Evolutionary conservation across 129 eudicot species (phyloP).

Genomic region (sunflower (Helianthus annuus)): DNA sequence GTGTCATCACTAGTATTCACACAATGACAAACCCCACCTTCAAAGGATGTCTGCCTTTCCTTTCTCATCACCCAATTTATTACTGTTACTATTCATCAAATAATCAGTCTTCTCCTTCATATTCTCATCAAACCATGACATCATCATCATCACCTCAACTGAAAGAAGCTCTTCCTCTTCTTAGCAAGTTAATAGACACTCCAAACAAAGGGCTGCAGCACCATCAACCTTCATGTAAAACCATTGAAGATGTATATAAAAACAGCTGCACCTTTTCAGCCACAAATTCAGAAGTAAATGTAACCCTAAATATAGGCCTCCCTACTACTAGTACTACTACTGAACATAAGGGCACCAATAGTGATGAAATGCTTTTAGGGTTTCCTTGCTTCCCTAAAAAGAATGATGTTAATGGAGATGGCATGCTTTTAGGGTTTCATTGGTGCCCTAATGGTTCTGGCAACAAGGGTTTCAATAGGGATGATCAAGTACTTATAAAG

Average conservation of each 20-base stretch:
- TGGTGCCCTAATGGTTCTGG: constrained; percentile 16
- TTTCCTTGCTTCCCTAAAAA: constrained; percentile 25
- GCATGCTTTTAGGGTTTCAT: constrained; percentile 21
- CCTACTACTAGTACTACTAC: constrained; percentile 28
- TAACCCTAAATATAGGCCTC: constrained; percentile 46
- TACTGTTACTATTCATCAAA: constrained; percentile 26
- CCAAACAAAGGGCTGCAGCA: constrained; percentile 5
- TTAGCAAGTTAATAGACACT: constrained; percentile 31
- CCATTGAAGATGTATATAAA: constrained; percentile 19
- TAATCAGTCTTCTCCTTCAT: constrained; percentile 13
- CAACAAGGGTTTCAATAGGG: not conserved
- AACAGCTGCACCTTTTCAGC: constrained; percentile 11
- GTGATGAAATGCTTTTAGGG: constrained; percentile 18
- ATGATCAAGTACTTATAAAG: constrained; percentile 31
- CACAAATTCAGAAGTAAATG: constrained; percentile 24
- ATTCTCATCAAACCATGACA: constrained; percentile 18
- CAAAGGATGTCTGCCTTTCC: constrained; percentile 34
- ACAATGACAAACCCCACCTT: constrained; percentile 45
- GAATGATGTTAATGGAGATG: constrained; percentile 24
- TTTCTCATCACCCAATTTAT: constrained; percentile 35
- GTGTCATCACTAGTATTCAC: constrained; percentile 11
- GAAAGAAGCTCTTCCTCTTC: constrained; percentile 48
- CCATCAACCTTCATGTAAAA: constrained; percentile 8
- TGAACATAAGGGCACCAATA: not conserved
- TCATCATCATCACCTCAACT: constrained; percentile 32